Evolutionary conservation across 805 yeast species (phyloP), one percentile per base, ranked within the genome.

Genomic region (Yamadazyma nakazawae): DNA sequence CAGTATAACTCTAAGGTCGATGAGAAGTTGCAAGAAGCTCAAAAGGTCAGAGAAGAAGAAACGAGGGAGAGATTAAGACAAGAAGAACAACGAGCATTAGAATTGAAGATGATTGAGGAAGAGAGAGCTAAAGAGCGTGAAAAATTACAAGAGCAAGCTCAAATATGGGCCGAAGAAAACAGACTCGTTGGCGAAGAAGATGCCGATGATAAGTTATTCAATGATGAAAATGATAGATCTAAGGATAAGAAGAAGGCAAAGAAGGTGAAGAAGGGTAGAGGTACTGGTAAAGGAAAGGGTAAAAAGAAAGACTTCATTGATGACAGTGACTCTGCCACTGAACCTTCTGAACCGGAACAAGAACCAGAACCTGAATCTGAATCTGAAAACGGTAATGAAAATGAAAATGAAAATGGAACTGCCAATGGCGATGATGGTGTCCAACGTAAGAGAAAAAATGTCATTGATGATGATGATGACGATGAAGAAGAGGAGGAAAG

Each of bases 11-110:
- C 63, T 14, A 75, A 78, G 47, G 72, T 80, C 44, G 75, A 77
- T 43, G 72, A 72, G 34, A 87, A 81, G 66, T 72, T 92, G 47
- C 84, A 76, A 40, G 89, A 82, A 51, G 97, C 97, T 18, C 78
- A 81, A 63, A 80, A 77, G 59, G 54, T 75, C 37, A 75, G 85
- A 54, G 84, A 81, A 47, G 84, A 78, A 52, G 88, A 81, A 57
- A 75, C 66, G 41, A 67, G 59, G 1, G 62, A 56, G 46, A 66
- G 63, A 47, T 50, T 64, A 43, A 60, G 60, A 44, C 64, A 59
- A 40, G 76, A 72, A 48, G 75, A 71, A 52, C 70, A 68, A 48
- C 64, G 67, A 50, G 41, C 56, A 24, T 77, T 74, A 40, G 72
- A 64, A 36, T 75, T 70, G 49, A 78, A 72, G 52, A 71, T 70